Evolutionary conservation across 768 basidiomycete genomes (phyloP).

Genomic region (Boletus reticuloceps): DNA sequence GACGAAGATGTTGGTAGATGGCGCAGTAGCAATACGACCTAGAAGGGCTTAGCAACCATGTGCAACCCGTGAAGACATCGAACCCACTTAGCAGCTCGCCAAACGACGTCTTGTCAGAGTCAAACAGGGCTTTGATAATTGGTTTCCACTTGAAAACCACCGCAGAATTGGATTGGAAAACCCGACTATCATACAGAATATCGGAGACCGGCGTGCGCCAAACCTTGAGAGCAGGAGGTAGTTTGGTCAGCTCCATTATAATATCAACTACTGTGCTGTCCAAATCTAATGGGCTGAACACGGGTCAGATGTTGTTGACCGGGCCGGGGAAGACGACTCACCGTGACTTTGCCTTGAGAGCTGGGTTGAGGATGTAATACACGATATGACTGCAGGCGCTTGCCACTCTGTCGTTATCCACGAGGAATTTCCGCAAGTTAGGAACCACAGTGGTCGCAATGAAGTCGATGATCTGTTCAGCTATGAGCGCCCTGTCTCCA

Average conservation of each 20-base stretch:
- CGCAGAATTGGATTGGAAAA: constrained; percentile 73
- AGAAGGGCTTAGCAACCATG: constrained; percentile 21
- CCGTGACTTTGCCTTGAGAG: constrained; percentile 76
- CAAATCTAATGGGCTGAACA: constrained; percentile 73
- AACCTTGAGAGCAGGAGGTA: constrained; percentile 74
- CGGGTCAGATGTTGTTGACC: constrained; percentile 5
- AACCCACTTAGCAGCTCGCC: constrained; percentile 75
- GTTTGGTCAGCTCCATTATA: constrained; percentile 72
- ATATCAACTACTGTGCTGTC: constrained; percentile 66
- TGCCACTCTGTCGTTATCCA: constrained; percentile 81
- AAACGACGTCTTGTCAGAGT: constrained; percentile 83
- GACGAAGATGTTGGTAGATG: constrained; percentile 95
- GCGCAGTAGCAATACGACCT: constrained; percentile 78
- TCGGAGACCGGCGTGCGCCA: constrained; percentile 85
- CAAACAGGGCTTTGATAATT: constrained; percentile 76
- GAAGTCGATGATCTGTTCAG: constrained; percentile 64
- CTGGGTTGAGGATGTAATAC: constrained; percentile 79
- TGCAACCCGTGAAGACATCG: constrained; percentile 23
- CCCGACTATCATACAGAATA: constrained; percentile 76
- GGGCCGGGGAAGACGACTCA: constrained; percentile 30
- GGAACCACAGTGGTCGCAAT: constrained; percentile 70
- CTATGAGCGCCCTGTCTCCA: constrained; percentile 2
- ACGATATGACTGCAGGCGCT: constrained; percentile 80
- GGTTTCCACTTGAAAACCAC: constrained; percentile 68
- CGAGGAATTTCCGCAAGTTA: constrained; percentile 70